Base-by-base conservation (phyloP, 257 asterid genomes). In the Sherardia arvensis region DNA sequence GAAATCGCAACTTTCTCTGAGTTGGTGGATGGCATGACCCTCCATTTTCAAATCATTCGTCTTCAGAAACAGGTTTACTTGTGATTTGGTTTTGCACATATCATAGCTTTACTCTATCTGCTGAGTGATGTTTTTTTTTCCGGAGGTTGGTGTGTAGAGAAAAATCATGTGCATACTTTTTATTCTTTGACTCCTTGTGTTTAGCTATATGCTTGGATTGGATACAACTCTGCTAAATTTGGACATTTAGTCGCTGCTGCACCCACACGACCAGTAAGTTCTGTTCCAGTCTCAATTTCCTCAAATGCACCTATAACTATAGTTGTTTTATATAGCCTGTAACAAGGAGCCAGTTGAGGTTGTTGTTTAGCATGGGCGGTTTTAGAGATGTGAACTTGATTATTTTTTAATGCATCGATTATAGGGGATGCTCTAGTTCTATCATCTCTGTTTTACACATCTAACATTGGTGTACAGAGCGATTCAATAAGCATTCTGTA, bases 211-310 rank as follows among this genome's bases (percentile, higher is more conserved):
- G 94, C 78, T 15, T 93, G 99, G 97, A 76, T 93, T 33, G 95
- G 99, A 69, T 89, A 87, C 79, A 86, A 81, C 68, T 87, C 99
- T 66, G 68, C 95, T 36, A 89, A 86, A 72, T 76, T 93, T 55
- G 99, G 99, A 51, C 82, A 93, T 84, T 77, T 93, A 33, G 86
- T 85, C 74, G 97, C 97, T 1, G 97, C 97, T 71, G 87, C 87
- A 20, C 84, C 91, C 53, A 81, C 85, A 17, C 78, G 91, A 47
- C 90, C 96, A 22, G 99, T 90, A 79, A 84, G 95, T 73, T 79
- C 27, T 40, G 20, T 15, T 61, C 59, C 23, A 38, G 28, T 20
- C 64, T 29, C 2, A 21, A 17, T 62, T 55, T 55, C 53, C 55
- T 36, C 22, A 8, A 20, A 53, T 9, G 30, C 22, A n/a, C 2